Evolutionary conservation across 2,329 filamentous ascomycete species (phyloP), one percentile per base, ranked within the genome.

Genomic region (Calonectria pauciramosa): DNA sequence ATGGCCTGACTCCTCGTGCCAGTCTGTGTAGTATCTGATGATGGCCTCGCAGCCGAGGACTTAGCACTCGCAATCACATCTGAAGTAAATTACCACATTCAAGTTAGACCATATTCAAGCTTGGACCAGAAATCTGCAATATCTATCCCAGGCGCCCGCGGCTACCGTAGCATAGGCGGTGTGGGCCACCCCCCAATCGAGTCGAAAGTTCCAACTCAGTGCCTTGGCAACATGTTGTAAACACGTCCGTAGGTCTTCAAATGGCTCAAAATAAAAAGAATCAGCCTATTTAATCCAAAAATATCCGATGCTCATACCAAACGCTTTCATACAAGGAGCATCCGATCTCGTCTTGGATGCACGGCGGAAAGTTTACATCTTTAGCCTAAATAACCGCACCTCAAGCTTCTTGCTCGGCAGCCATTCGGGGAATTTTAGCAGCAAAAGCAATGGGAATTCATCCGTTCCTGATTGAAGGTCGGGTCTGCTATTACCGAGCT

Each of bases 261-360:
- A 20, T 9, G 8, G 1, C 18, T 10, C 41, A 9, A 44, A 9
- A 18, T 44, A 9, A 4, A n/a, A n/a, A 44, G 2, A 7, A 10
- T 9, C n/a, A 8, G 18, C 41, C 18, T 9, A 44, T 44, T 20
- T 9, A 20, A 44, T 44, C 7, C 38, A 6, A 18, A 44, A 44
- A 8, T 10, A 63, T 20, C 16, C n/a, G 11, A 20, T 63, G 11
- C 3, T 4, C 3, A 20, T 23, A 1, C 23, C 18, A 13, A 2
- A n/a, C 14, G 2, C 9, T 63, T 20, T 4, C 4, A 20, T 23
- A 59, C 20, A 6, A 10, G 56, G 20, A 41, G 23, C 26, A 13
- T 6, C 8, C 1, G 2, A 16, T 0, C 6, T 36, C 20, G 10
- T 2, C 2, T 41, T n/a, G 16, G 18, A n/a, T 7, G 14, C 16